Evolutionary conservation across 768 basidiomycete species (phyloP).

Genomic region (Pluteus cervinus): DNA sequence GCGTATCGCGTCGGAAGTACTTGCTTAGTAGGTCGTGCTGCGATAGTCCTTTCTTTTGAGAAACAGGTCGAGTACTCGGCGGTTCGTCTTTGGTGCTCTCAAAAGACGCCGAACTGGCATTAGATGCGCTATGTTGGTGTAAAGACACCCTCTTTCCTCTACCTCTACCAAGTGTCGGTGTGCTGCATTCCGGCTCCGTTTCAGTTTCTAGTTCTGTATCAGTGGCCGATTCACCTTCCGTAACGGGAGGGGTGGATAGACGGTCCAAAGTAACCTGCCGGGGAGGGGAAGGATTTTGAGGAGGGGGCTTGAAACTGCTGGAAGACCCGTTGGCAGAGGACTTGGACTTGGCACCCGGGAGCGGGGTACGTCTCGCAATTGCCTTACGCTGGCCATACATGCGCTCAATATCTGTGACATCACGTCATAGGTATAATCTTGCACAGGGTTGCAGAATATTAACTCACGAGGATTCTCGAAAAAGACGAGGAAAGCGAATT

Average conservation of each 20-base stretch:
- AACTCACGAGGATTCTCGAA: conserved; percentile 96
- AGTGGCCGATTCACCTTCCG: conserved; percentile 69
- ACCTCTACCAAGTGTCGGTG: conserved; percentile 3
- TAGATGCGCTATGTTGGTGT: conserved; percentile 26
- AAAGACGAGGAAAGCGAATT: conserved; percentile 91
- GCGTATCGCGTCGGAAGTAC: conserved; percentile 86
- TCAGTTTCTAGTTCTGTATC: conserved; percentile 68
- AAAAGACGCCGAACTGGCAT: conserved; percentile 28
- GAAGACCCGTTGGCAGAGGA: conserved; percentile 12
- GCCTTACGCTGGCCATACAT: conserved; percentile 91
- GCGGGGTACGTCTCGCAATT: conserved; percentile 77
- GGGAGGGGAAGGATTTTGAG: conserved; percentile 11
- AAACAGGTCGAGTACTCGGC: conserved; percentile 7
- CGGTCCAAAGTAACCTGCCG: conserved; percentile 21
- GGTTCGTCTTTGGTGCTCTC: conserved; percentile 17
- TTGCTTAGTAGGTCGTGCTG: conserved; percentile 87
- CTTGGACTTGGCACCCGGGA: conserved; percentile 23
- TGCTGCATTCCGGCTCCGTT: conserved; percentile 44
- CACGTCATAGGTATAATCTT: neutral
- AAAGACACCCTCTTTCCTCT: conserved; percentile 16
- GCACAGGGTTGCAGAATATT: neutral
- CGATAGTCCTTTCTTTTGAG: conserved; percentile 37
- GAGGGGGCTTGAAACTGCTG: conserved; percentile 9
- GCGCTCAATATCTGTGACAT: conserved; percentile 76
- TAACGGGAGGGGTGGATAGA: conserved; percentile 53